Evolutionary conservation across 2,329 filamentous ascomycete genomes (phyloP), one percentile per base, ranked within the genome.

Genomic region (Truncatella angustata): DNA sequence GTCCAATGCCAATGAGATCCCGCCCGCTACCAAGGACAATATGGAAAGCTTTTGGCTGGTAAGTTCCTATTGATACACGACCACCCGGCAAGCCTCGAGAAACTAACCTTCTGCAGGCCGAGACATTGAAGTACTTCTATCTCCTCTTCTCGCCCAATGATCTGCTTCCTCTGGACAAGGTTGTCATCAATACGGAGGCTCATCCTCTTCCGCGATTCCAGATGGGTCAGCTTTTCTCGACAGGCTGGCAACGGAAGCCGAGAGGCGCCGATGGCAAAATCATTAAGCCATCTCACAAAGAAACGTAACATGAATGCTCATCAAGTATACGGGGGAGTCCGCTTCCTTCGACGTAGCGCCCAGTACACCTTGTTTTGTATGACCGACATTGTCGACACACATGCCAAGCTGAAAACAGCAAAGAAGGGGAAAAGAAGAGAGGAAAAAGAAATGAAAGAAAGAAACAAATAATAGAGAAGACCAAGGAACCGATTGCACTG

Each of bases 1-100:
- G 55, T 79, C 79, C 16, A 84, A 95, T 65, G 92, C 91, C 23
- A 85, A 87, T 58, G 71, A 72, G 4, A 71, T 94, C 9, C 91
- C 92, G 18, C 84, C 91, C 0, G 69, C 75, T 12, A 74, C 77
- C 42, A 79, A 84, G 54, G 93, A 99, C 70, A 97, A 97, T 62
- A 97, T 99, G 93, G 94, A 99, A 74, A 95, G 91, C 67, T 97
- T 97, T 73, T 99, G 94, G 94, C 82, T 99, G 77, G 88, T 90
- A 73, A 74, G 87, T 75, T 47, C 35, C 34, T 14, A 23, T 42
- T 9, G n/a, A 5, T 18, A 14, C 9, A 11, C 18, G n/a, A n/a
- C n/a, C n/a, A n/a, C n/a, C n/a, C n/a, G n/a, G n/a, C n/a, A n/a
- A n/a, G n/a, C n/a, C n/a, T n/a, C n/a, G n/a, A 53, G 54, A 54